Base-by-base conservation (phyloP, 768 basidiomycete species). In the Termitomyces sp. region DNA sequence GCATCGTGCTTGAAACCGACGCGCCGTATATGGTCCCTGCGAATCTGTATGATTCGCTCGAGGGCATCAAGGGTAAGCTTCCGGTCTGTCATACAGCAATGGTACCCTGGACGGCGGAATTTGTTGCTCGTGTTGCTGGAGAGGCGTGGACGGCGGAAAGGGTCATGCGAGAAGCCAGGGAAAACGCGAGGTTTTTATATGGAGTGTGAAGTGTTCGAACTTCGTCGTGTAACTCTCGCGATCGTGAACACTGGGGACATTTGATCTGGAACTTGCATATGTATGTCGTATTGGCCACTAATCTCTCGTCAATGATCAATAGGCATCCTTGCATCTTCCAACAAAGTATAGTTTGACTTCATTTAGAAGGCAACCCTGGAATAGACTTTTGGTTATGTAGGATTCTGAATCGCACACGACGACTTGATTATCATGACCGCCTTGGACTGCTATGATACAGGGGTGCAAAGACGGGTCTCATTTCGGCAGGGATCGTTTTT, bases 11-110 rank as follows among this genome's bases (percentile, higher is more conserved):
- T 3, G 92, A 94, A 68, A 92, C 92, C 0, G 92, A 94, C 59
- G 91, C 90, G 3, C 92, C 92, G 0, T 94, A 80, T 71, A 94
- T 94, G 92, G 78, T 88, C 0, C 92, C 92, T 0, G 73, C 81
- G 0, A 93, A 88, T 55, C 66, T 94, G 16, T 91, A 90, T 63
- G 65, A 70, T 2, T 73, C 83, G 0, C 68, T 90, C 0, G 75
- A 80, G 1, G 68, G 62, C 0, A 67, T 78, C 20, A 83, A 83
- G 59, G 83, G 85, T 3, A 80, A 78, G 58, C 67, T 93, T 0
- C 87, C 91, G 0, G 65, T 93, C 7, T 89, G 79, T 52, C 90
- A 91, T 62, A 82, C 83, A 0, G 89, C 82, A 0, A 91, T 93
- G 88, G 80, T 94, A 1, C 91, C 91, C 0, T 93, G 90, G 90